A percentile compares a stretch with the other conserved stretches of the same genome.
These are phyloP conservation scores for Orbilia brochopaga DNA, from an alignment of 2,329 filamentous ascomycete genomes.

Conservation along the genomic window DNA sequence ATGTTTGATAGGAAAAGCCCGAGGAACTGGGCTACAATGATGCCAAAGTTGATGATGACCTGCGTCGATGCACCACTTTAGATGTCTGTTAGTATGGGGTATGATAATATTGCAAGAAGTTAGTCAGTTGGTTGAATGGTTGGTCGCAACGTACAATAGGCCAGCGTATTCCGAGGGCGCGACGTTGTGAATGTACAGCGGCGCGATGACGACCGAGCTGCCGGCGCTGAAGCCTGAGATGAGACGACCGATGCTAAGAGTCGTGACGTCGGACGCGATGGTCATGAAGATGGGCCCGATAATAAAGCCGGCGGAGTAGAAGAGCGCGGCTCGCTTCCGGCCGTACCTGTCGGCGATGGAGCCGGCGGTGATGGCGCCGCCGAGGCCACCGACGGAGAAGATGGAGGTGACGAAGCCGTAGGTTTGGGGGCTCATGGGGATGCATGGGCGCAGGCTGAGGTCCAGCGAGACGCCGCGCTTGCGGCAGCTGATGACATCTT, in stretches of 20 bases:
- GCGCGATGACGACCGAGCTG: slow-evolving; percentile 87
- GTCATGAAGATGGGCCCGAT: slow-evolving; percentile 78
- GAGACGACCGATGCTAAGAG: slow-evolving; percentile 76
- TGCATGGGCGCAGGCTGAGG: slow-evolving; percentile 72
- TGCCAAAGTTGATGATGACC: slow-evolving; percentile 90
- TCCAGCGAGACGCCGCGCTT: slow-evolving; percentile 56
- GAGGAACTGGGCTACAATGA: slow-evolving; percentile 79
- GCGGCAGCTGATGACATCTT: slow-evolving; percentile 89
- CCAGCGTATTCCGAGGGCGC: slow-evolving; percentile 76
- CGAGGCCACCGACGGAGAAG: slow-evolving; percentile 85
- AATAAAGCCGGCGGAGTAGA: slow-evolving; percentile 77
- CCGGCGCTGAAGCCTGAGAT: slow-evolving; percentile 84
- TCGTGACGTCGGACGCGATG: slow-evolving; percentile 69
- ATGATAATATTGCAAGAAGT: not conserved
- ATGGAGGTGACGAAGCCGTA: slow-evolving; percentile 80
- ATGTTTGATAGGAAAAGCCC: slow-evolving; percentile 79
- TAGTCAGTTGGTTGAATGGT: not conserved
- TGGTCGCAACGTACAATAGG: slow-evolving; percentile 65
- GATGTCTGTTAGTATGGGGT: not conserved
- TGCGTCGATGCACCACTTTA: slow-evolving; percentile 77
- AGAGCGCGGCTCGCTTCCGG: slow-evolving; percentile 74
- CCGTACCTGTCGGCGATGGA: slow-evolving; percentile 79
- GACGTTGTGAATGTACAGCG: slow-evolving; percentile 92
- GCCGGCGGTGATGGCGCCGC: slow-evolving; percentile 80
- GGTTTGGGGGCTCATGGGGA: slow-evolving; percentile 71